These are phyloP conservation scores for Pulveroboletus frians DNA, from an alignment of 768 basidiomycete genomes.

Conservation along the genomic window DNA sequence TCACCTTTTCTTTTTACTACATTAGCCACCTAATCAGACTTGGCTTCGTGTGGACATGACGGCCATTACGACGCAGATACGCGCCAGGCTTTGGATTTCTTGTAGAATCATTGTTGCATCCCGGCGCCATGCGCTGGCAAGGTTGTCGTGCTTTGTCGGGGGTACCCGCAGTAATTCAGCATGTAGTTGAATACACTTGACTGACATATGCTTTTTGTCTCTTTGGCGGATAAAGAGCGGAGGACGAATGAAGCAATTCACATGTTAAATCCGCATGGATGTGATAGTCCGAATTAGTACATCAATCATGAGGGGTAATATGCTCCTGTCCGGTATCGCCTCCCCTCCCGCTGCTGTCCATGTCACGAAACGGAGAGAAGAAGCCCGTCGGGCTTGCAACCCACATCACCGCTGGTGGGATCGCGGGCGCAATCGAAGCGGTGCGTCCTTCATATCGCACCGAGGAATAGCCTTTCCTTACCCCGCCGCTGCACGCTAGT, in stretches of 20 bases:
- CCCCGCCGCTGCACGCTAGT: constrained; percentile 32
- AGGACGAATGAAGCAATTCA: constrained; percentile 23
- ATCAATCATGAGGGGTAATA: constrained; percentile 19
- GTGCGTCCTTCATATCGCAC: constrained; percentile 36
- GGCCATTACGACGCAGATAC: constrained; percentile 9
- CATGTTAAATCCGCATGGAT: constrained; percentile 25
- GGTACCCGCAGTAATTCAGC: neutral
- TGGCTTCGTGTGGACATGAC: constrained; percentile 3
- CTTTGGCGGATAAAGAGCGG: constrained; percentile 24
- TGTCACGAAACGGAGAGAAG: constrained; percentile 57
- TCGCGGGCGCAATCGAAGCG: constrained; percentile 92
- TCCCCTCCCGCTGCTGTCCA: constrained; percentile 17
- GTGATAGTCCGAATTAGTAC: neutral
- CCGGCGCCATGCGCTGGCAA: constrained; percentile 9
- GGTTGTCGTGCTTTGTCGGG: constrained; percentile 8
- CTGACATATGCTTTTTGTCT: constrained; percentile 1
- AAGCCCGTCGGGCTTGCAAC: constrained; percentile 81
- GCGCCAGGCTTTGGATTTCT: constrained; percentile 2
- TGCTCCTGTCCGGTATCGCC: neutral
- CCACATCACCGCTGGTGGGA: constrained; percentile 91
- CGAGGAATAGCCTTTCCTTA: neutral
- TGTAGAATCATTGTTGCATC: constrained; percentile 20
- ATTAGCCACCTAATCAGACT: neutral
- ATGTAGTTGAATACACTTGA: constrained; percentile 2
- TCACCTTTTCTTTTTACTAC: constrained; percentile 1